These are phyloP conservation scores for Penicillium turbatum DNA, from an alignment of 495 filamentous ascomycete genomes.

Conservation along the genomic window DNA sequence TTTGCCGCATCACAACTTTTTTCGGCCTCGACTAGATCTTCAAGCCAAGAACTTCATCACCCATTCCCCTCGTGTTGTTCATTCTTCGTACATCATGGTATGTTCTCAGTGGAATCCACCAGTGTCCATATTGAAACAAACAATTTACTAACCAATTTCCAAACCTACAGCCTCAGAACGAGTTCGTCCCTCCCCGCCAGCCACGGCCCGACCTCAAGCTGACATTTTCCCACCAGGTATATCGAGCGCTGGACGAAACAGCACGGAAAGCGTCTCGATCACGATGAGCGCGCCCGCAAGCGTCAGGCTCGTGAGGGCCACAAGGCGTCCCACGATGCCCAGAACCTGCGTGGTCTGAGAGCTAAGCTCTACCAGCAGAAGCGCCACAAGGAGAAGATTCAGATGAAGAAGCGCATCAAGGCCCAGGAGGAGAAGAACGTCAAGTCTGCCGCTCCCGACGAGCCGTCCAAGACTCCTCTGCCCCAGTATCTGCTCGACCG, in stretches of 20 bases:
- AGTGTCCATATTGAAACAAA: no score
- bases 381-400: conserved; percentile 95
- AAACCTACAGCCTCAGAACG: conserved; percentile 72
- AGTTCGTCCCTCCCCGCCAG: conserved; percentile 43
- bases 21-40: conserved; percentile 32
- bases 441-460: conserved; percentile 75
- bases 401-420: conserved; percentile 96
- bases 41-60: conserved; percentile 15
- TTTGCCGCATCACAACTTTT: conserved; percentile 36
- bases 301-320: conserved; percentile 81
- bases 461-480: conserved; percentile 68
- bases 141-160: conserved; percentile 13
- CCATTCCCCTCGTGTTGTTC: conserved; percentile 16
- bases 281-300: conserved; percentile 90
- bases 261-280: conserved; percentile 76
- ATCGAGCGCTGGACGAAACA: conserved; percentile 86
- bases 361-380: conserved; percentile 95
- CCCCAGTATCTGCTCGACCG: conserved; percentile 90
- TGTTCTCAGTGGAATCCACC: conserved; percentile 3
- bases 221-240: conserved; percentile 49
- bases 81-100: conserved; percentile 37
- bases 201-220: conserved; percentile 8
- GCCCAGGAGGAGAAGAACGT: conserved; percentile 92
- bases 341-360: conserved; percentile 84
- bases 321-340: conserved; percentile 77